phyloP scores from a whole-genome alignment of 768 basidiomycete genomes.

The Cyclocybe cylindracea region DNA sequence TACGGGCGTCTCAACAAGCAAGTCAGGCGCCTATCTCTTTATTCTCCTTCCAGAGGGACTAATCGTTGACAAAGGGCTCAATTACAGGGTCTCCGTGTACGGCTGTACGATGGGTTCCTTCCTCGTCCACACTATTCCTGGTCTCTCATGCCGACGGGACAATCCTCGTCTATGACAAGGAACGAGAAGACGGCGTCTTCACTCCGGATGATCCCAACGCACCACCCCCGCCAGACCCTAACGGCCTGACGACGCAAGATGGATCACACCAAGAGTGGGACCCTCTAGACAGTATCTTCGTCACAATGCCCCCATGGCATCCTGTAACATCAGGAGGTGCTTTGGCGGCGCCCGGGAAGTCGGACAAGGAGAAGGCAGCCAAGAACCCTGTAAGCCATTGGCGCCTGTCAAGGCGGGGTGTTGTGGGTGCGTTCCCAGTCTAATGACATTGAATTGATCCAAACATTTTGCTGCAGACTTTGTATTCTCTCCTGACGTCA shows the following conservation, averaged over 20 bases:
- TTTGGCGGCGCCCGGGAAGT: conserved; percentile 32
- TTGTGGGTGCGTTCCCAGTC: conserved; percentile 58
- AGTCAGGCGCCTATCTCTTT: conserved; percentile 31
- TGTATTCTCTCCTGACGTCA: conserved; percentile 91
- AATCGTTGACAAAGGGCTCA: conserved; percentile 52
- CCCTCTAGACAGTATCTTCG: conserved; percentile 71
- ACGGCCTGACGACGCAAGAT: conserved; percentile 27
- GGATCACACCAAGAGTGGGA: conserved; percentile 62
- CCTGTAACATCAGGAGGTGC: conserved; percentile 53
- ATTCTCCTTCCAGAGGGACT: background rate
- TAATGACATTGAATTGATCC: background rate
- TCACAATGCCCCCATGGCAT: conserved; percentile 88
- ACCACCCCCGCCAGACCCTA: conserved; percentile 19
- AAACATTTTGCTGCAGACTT: conserved; percentile 55
- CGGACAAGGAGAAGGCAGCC: conserved; percentile 63
- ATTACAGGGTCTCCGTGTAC: conserved; percentile 83
- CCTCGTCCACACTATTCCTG: conserved; percentile 77
- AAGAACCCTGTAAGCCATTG: conserved; percentile 94
- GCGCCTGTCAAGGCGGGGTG: conserved; percentile 69
- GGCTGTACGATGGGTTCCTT: conserved; percentile 88
- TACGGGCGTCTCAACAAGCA: conserved; percentile 90
- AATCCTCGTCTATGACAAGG: conserved; percentile 87
- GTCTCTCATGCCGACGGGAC: conserved; percentile 90
- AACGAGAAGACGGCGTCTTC: conserved; percentile 84
- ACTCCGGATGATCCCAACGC: conserved; percentile 57